Base-by-base conservation (phyloP, 306 rosid genomes). In the Vicia faba region DNA sequence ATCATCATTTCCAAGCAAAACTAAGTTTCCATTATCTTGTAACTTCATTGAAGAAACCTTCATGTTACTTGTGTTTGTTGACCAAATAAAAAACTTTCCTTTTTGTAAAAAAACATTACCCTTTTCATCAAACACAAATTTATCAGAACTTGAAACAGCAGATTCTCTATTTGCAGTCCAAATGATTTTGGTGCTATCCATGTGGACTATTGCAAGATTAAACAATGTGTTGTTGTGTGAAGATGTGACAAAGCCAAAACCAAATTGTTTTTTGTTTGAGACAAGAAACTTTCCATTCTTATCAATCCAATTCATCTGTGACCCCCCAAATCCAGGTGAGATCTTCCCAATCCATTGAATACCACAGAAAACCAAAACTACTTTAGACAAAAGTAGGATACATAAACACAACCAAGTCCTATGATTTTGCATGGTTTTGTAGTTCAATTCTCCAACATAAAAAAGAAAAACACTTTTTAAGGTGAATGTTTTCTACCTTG, bases 91-190 rank as follows among this genome's bases (percentile, higher is more conserved):
- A 5, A 9, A 48, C 44, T 64, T 77, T 7, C 79, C 86, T 61
- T 82, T 83, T 49, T 58, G 66, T 46, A 90, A 80, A 19, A 53
- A 75, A 14, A 68, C 88, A 50, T 81, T 85, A 0, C 97, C 96
- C 62, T 83, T 68, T 0, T 76, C 50, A 73, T 88, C 89, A 60
- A 93, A 88, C 70, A 71, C 83, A 76, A 93, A 88, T 0, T 64
- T 28, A 50, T 90, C 97, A 13, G 95, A 83, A 74, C 84, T 86
- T 0, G 83, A 15, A 55, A 93, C 95, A 3, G 91, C 90, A 29
- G 67, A 44, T 16, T 14, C 86, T 72, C 81, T 83, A 72, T 93
- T 88, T 36, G 96, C 96, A 7, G 90, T 65, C 98, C 96, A 89
- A 20, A 93, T 78, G 8, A 65, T 65, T 7, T 0, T 66, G 15